Evolutionary conservation across 257 asterid genomes (phyloP).

Genomic region (Capsicum rhomboideum): DNA sequence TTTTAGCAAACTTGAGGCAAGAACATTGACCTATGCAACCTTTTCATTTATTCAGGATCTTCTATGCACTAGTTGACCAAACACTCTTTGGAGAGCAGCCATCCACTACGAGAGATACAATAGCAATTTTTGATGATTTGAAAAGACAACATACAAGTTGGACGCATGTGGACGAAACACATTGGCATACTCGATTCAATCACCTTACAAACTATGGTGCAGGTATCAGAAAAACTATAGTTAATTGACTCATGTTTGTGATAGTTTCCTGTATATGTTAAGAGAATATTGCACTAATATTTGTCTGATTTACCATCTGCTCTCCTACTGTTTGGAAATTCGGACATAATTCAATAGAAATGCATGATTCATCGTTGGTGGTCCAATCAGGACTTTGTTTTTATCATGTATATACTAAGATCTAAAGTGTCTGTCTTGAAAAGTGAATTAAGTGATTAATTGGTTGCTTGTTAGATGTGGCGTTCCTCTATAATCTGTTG

Average conservation of each 20-base stretch:
- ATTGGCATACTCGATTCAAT: conserved; percentile 84
- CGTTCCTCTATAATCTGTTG: background rate
- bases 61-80: conserved; percentile 80
- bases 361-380: background rate
- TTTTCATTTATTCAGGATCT: conserved; percentile 43
- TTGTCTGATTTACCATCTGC: background rate
- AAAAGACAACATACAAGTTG: conserved; percentile 75
- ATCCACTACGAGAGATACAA: conserved; percentile 38
- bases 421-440: background rate
- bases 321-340: background rate
- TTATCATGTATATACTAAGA: background rate
- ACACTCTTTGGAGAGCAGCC: conserved; percentile 54
- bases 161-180: conserved; percentile 82
- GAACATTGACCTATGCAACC: background rate
- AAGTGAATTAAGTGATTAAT: background rate
- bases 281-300: background rate
- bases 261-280: background rate
- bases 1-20: background rate
- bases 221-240: conserved; percentile 34
- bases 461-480: background rate
- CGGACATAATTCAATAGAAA: background rate
- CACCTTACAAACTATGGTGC: conserved; percentile 89
- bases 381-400: background rate
- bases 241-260: background rate
- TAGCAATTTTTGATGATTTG: conserved; percentile 54